Base-by-base conservation (phyloP, 2,329 filamentous ascomycete species). In the Aspergillus sp. region DNA sequence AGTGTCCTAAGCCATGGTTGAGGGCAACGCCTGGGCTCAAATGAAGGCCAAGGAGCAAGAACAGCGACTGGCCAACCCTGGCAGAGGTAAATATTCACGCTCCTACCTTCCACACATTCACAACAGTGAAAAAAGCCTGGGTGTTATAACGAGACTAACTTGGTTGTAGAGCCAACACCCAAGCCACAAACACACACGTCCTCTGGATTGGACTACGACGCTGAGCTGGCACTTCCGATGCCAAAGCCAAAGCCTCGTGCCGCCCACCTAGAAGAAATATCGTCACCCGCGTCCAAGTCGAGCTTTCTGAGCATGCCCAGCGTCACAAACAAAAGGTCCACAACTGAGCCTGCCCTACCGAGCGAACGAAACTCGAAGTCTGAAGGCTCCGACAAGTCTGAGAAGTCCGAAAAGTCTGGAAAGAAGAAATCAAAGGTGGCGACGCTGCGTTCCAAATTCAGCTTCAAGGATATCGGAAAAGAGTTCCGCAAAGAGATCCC, bases 391-490 rank as follows among this genome's bases (percentile, higher is more conserved):
- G 24, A 46, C 11, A 30, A 69, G 39, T 30, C 27, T 30, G 27
- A 30, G 13, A 37, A 37, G 46, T 45, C 42, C 11, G 58, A 49
- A 3, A n/a, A 33, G 8, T 13, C 33, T n/a, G 64, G 62, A 47
- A 69, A 69, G 33, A 66, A 59, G 47, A 66, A 49, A 45, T 71
- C 68, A 2, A 65, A 59, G 8, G 54, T 73, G 30, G 64, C 66
- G 2, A 49, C 63, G 4, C 59, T 73, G 39, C 62, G 62, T 39
- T 67, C 67, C 4, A 72, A 72, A 54, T 62, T 71, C 30, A 71
- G 68, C 40, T 60, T 71, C 46, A 71, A 69, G 17, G 69, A 71
- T 33, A 42, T 72, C 7, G 64, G 57, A 2, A 70, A 68, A 39
- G 69, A 71, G 24, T 55, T 61, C n/a, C 46, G 59, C 9, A 66